Percentiles rank a stretch among this genome's conserved stretches.
These are phyloP conservation scores for Podila epicladia DNA, from an alignment of 192 early-diverging fungal species.

Conservation along the genomic window DNA sequence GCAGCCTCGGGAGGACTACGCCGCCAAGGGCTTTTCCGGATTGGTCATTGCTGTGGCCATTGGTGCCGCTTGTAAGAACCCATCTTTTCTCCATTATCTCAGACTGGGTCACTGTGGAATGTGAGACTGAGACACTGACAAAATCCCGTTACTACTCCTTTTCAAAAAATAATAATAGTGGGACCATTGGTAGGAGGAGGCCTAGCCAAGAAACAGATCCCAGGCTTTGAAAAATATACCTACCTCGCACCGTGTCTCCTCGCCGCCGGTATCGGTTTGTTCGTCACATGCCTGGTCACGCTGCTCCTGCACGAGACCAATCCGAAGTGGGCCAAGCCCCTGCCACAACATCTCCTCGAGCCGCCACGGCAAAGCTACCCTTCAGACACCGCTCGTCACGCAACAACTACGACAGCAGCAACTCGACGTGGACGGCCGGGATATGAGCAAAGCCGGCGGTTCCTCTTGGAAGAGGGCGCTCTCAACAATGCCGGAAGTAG, in stretches of 20 bases:
- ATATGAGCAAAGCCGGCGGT: constrained; percentile 5
- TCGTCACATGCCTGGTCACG: constrained; percentile 8
- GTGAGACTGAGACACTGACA: not conserved
- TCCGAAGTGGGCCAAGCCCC: constrained; percentile 21
- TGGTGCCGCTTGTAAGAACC: constrained; percentile 13
- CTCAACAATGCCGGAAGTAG: not conserved
- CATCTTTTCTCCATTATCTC: no score
- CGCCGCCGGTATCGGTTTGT: constrained; percentile 8
- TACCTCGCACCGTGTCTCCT: constrained; percentile 34
- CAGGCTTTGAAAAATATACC: constrained; percentile 12
- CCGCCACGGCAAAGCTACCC: not conserved
- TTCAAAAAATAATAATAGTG: constrained; percentile 9
- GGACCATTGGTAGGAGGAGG: constrained; percentile 20
- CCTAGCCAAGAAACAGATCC: constrained; percentile 12
- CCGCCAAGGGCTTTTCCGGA: constrained; percentile 21
- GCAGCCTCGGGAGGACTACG: constrained; percentile 5
- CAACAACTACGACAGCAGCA: not conserved
- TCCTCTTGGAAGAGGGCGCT: not conserved
- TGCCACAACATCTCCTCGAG: not conserved
- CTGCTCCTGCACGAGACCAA: constrained; percentile 21
- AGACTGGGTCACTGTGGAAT: not conserved
- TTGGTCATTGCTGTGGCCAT: constrained; percentile 29
- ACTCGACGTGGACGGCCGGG: not conserved
- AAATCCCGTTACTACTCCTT: not conserved
- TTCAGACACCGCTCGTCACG: not conserved